These are phyloP conservation scores for Noccaea caerulescens DNA, from an alignment of 345 rosid species.

Conservation along the genomic window DNA sequence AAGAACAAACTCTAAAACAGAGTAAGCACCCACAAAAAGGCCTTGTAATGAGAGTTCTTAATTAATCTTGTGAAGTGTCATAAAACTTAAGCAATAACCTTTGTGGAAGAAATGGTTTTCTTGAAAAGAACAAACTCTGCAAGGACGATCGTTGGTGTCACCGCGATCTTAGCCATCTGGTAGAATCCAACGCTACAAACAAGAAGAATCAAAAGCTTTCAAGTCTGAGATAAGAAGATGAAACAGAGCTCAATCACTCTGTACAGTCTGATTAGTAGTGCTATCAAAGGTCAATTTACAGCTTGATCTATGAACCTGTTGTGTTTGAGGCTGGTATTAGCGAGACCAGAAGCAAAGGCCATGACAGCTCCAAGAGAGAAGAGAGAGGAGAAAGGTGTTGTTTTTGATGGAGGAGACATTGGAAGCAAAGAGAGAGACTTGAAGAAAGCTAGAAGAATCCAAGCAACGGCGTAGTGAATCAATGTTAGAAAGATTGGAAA, in stretches of 20 bases:
- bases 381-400: slow-evolving; percentile 81
- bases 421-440: slow-evolving; percentile 77
- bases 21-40: slow-evolving; percentile 26
- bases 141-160: slow-evolving; percentile 90
- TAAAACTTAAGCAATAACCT: slow-evolving; percentile 47
- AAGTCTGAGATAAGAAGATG: not conserved
- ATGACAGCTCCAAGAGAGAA: slow-evolving; percentile 81
- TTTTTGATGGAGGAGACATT: slow-evolving; percentile 78
- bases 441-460: slow-evolving; percentile 82
- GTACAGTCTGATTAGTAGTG: not conserved
- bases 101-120: slow-evolving; percentile 65
- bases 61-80: not conserved
- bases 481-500: slow-evolving; percentile 84
- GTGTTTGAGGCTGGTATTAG: slow-evolving; percentile 86
- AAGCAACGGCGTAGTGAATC: slow-evolving; percentile 76
- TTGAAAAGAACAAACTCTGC: slow-evolving; percentile 73
- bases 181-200: slow-evolving; percentile 89
- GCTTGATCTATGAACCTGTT: slow-evolving; percentile 60
- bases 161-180: slow-evolving; percentile 97
- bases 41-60: not conserved
- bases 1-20: slow-evolving; percentile 25
- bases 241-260: slow-evolving; percentile 19
- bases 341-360: slow-evolving; percentile 96
- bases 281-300: not conserved
- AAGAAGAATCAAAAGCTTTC: slow-evolving; percentile 18